Percentiles rank a stretch among this genome's conserved stretches.
phyloP scores from a whole-genome alignment of 768 basidiomycete genomes.

The Chalciporus chontae region DNA sequence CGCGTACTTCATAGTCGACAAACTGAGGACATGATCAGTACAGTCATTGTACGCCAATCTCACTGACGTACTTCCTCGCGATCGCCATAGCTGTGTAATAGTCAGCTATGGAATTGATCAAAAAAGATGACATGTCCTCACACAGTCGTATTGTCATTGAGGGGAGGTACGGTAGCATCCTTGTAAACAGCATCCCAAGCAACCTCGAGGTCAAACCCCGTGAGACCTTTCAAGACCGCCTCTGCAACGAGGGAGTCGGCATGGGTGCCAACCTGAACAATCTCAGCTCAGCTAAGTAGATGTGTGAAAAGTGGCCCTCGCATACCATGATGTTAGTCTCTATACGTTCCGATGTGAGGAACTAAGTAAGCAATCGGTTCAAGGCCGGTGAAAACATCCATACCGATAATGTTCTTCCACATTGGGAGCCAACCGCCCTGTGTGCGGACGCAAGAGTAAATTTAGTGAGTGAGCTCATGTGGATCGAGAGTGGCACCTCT shows the following conservation, averaged over 20 bases:
- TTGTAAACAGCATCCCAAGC: slow-evolving; percentile 77
- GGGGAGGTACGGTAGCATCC: slow-evolving; percentile 63
- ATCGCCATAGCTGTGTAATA: slow-evolving; percentile 53
- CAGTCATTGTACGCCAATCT: not conserved
- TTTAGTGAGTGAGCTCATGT: not conserved
- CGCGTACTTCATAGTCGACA: slow-evolving; percentile 79
- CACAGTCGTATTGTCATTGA: slow-evolving; percentile 49
- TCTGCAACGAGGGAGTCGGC: slow-evolving; percentile 77
- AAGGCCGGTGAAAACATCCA: slow-evolving; percentile 7
- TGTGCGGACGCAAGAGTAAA: not conserved
- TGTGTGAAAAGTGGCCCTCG: not conserved
- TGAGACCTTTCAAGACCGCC: slow-evolving; percentile 63
- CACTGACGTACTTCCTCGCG: slow-evolving; percentile 55
- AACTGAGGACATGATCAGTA: slow-evolving; percentile 35
- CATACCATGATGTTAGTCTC: slow-evolving; percentile 83
- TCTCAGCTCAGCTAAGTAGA: not conserved
- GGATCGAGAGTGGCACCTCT: slow-evolving; percentile 40
- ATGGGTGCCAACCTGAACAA: slow-evolving; percentile 63
- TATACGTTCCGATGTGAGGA: slow-evolving; percentile 2
- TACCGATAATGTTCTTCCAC: slow-evolving; percentile 84
- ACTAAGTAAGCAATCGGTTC: not conserved
- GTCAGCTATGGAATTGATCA: not conserved
- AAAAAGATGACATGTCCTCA: slow-evolving; percentile 26
- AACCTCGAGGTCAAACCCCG: slow-evolving; percentile 55
- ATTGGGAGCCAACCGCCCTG: slow-evolving; percentile 82